Evolutionary conservation across 306 rosid genomes (phyloP), one percentile per base, ranked within the genome.

Genomic region (Coriaria nepalensis): DNA sequence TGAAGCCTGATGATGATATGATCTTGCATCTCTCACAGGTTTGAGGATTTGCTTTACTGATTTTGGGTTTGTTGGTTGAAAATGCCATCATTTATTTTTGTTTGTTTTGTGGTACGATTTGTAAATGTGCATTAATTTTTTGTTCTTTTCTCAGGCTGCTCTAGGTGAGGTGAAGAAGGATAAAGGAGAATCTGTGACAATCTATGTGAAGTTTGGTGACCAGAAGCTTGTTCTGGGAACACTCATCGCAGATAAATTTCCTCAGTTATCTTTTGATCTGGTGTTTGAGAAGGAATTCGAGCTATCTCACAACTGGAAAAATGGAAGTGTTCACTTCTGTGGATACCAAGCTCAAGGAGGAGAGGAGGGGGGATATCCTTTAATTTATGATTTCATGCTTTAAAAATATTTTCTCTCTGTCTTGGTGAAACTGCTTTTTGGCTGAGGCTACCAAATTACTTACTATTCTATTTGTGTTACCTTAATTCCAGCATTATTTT

Each of bases 11-110:
- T 0, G 59, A 34, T 2, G 72, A 48, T 0, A 67, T 53, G 7
- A 59, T 63, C 48, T 20, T 92, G 3, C 98, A 92, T 59, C 75
- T 92, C 20, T 92, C 98, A 6, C 96, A 85, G 98, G 98, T 92
- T 50, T 41, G 67, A 13, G 5, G 3, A 20, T 20, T 45, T 45
- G 2, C 49, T 32, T 10, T 11, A 32, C 4, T 37, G 44, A 8
- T 14, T 0, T 2, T 47, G 0, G 8, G 37, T 32, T 2, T 12
- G 12, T 29, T 43, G 43, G 6, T 32, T 10, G 33, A n/a, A n/a
- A n/a, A 15, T 20, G 29, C 8, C 9, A 0, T 7, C 2, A 6
- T 13, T n/a, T 12, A 6, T 8, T 34, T 50, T 13, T 6, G 6
- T 0, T 35, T n/a, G 3, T 52, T 29, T 39, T 6, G 6, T 45